These are phyloP conservation scores for Blastobotrys apis DNA, from an alignment of 1,139 yeast species.

Conservation along the genomic window DNA sequence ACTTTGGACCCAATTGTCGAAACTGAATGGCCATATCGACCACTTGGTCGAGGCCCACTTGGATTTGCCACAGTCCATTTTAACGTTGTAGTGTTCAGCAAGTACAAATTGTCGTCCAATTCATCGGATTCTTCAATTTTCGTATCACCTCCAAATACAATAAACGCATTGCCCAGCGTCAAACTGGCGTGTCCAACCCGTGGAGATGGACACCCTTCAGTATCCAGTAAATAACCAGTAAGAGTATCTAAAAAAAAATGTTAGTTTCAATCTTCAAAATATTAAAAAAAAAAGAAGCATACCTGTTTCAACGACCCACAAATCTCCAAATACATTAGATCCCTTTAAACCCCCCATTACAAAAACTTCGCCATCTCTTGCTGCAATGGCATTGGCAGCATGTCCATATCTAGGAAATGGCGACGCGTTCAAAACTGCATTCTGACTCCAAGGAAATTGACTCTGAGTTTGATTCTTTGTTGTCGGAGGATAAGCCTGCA, in stretches of 20 bases:
- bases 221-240: conserved; percentile 60
- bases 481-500: conserved; percentile 6
- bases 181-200: conserved; percentile 95
- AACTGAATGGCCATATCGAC: conserved; percentile 89
- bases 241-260: conserved; percentile 31
- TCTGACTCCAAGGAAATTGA: conserved; percentile 68
- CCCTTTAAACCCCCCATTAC: conserved; percentile 95
- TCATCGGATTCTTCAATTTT: conserved; percentile 73
- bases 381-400: conserved; percentile 73
- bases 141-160: conserved; percentile 95
- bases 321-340: conserved; percentile 88
- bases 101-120: conserved; percentile 81
- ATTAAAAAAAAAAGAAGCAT: conserved; percentile 9
- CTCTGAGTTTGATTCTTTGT: conserved; percentile 3
- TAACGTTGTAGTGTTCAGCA: conserved; percentile 82
- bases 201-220: conserved; percentile 81
- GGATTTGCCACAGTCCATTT: conserved; percentile 91
- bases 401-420: conserved; percentile 96
- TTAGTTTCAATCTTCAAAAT: conserved; percentile 13
- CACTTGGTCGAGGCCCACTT: conserved; percentile 76
- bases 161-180: conserved; percentile 90
- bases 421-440: conserved; percentile 58
- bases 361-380: conserved; percentile 69
- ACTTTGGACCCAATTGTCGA: conserved; percentile 66
- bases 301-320: conserved; percentile 61